phyloP scores from a whole-genome alignment of 2,329 filamentous ascomycete genomes.

The Chalaropsis thielavioides region DNA sequence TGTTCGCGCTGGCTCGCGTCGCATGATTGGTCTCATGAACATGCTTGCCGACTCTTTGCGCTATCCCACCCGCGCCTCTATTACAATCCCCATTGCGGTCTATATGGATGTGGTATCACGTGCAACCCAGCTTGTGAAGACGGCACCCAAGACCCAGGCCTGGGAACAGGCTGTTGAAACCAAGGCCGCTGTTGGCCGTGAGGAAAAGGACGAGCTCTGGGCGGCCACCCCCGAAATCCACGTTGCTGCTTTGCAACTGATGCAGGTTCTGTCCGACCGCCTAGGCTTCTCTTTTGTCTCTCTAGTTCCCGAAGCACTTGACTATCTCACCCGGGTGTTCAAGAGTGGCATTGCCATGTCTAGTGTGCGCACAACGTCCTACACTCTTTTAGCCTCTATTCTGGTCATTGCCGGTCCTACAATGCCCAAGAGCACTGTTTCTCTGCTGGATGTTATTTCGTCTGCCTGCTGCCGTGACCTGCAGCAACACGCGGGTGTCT shows the following conservation, averaged over 20 bases:
- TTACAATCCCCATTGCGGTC: slow-evolving; percentile 52
- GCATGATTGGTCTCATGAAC: slow-evolving; percentile 50
- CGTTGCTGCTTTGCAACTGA: slow-evolving; percentile 49
- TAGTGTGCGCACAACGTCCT: slow-evolving; percentile 45
- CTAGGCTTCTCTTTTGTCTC: slow-evolving; percentile 44
- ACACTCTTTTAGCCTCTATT: slow-evolving; percentile 42
- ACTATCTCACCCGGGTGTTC: slow-evolving; percentile 60
- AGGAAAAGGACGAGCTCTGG: slow-evolving; percentile 73
- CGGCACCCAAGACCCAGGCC: slow-evolving; percentile 32
- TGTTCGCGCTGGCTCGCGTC: slow-evolving; percentile 56
- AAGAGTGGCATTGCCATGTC: slow-evolving; percentile 38
- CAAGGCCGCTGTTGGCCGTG: slow-evolving; percentile 58
- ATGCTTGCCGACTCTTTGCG: slow-evolving; percentile 50
- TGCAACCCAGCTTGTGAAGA: slow-evolving; percentile 50
- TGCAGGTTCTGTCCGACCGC: slow-evolving; percentile 41
- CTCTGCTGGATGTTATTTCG: slow-evolving; percentile 47
- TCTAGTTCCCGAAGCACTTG: slow-evolving; percentile 48
- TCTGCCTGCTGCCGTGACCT: slow-evolving; percentile 62
- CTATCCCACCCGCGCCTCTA: slow-evolving; percentile 47
- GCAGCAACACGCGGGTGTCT: slow-evolving; percentile 37
- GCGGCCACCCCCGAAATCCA: slow-evolving; percentile 60
- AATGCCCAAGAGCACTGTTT: slow-evolving; percentile 50
- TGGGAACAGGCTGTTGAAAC: slow-evolving; percentile 42
- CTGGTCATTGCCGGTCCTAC: slow-evolving; percentile 49
- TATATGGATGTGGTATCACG: slow-evolving; percentile 57